Conservation (phyloP, 305 asterid genomes). For the Solanum aculeatissimum region DNA sequence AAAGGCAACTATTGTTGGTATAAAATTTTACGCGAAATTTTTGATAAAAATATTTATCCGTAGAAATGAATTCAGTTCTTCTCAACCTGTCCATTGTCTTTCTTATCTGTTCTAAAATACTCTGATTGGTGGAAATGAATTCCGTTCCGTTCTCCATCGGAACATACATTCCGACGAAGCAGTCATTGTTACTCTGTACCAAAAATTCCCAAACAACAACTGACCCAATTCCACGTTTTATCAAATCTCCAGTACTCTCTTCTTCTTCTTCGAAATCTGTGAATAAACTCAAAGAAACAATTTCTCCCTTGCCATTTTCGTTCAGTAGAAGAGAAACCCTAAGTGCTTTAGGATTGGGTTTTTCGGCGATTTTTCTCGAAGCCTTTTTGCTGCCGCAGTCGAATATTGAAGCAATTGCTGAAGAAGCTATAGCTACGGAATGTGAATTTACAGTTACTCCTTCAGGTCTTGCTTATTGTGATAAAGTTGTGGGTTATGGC, state of each 20-base stretch:
- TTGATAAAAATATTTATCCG: too few species aligned
- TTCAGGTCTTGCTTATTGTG: slow-evolving; percentile 82
- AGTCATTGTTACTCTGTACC: neutral
- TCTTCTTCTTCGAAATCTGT: neutral
- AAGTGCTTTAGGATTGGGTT: slow-evolving; percentile 28
- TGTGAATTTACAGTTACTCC: slow-evolving; percentile 53
- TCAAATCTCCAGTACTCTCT: neutral
- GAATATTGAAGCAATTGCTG: slow-evolving; percentile 15
- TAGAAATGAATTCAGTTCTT: neutral
- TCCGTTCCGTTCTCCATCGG: slow-evolving; percentile 28
- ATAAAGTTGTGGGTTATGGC: slow-evolving; percentile 55
- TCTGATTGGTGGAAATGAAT: slow-evolving; percentile 16
- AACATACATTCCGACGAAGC: slow-evolving; percentile 11
- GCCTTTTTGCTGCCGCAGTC: slow-evolving; percentile 16
- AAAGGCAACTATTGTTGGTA: too few species aligned
- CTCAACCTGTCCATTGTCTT: neutral
- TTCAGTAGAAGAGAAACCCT: slow-evolving; percentile 57
- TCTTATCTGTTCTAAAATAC: neutral
- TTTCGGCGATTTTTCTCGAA: slow-evolving; percentile 12
- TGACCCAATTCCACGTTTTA: neutral
- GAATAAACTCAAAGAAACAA: neutral
- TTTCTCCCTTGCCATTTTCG: neutral
- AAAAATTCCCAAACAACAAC: neutral
- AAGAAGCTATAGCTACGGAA: slow-evolving; percentile 11
- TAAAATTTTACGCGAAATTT: too few species aligned